Evolutionary conservation across 805 yeast species (phyloP), one percentile per base, ranked within the genome.

Genomic region (Brettanomyces sp.): DNA sequence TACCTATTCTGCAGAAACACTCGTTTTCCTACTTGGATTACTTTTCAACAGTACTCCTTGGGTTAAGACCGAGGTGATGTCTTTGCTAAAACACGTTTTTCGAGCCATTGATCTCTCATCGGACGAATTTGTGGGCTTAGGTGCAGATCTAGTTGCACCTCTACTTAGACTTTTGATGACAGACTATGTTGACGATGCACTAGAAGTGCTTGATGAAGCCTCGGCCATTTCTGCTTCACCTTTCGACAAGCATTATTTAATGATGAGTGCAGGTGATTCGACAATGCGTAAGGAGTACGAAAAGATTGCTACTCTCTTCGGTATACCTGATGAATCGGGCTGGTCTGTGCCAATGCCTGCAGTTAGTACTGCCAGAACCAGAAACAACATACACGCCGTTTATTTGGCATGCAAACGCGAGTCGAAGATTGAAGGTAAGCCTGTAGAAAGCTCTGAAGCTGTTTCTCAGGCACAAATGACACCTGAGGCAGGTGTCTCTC

Each of bases 261-360:
- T 97, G 60, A 86, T 93, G 81, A 84, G 95, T 54, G 75, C 91
- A 58, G 97, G 97, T 9, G 88, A 85, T 52, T 69, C 81, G 12
- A 77, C 86, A 7, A 71, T 85, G 53, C 78, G 84, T 54, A 85
- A 83, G 51, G 95, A 86, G 52, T 85, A 83, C 58, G 96, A 85
- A 52, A 81, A 78, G 53, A 82, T 93, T 3, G 89, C 93, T 0
- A 88, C 97, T 0, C 68, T 93, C 46, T 95, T 89, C 67, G 99
- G 99, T 13, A 81, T 91, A 23, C 98, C 99, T 0, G 91, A 85
- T 50, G 95, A 86, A 11, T 80, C 84, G 56, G 99, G 99, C 1
- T 93, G 99, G 99, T 82, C 96, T 0, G 80, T 95, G 43, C 95
- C 98, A 2, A 85, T 86, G 91, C 96, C 99, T 2, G 86, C 91